Evolutionary conservation across 2,329 filamentous ascomycete species (phyloP), one percentile per base, ranked within the genome.

Genomic region (Colletotrichum sp.): DNA sequence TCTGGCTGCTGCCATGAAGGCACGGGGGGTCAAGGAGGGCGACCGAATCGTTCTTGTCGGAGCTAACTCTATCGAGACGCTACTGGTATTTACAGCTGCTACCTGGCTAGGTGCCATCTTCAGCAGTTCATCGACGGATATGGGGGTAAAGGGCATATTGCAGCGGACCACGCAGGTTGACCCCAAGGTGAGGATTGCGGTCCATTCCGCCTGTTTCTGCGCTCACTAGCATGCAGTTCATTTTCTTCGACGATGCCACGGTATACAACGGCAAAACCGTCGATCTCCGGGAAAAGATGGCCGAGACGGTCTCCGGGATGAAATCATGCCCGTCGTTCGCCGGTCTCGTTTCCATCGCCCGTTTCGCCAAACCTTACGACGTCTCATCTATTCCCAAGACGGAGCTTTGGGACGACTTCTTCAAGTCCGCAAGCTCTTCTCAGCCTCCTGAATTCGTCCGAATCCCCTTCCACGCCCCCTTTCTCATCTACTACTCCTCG

Each of bases 241-340:
- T 98, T n/a, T 97, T 98, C 81, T 92, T 96, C 81, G 95, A 98
- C 79, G 95, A 97, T 80, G 92, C 89, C 49, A 90, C 95, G 0
- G 85, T 96, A 4, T 98, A 98, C 79, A 96, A 96, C 79, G 94
- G 94, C 62, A 95, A 94, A 83, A 91, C 87, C 1, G 87, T 94
- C 28, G 94, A 97, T 80, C 86, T 98, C 52, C 88, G 93, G 6
- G 84, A 87, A 1, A 97, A 97, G 86, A 96, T 98, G 85, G 83
- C 84, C 30, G 90, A 93, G 49, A 89, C 95, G 21, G 88, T 93
- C 0, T 82, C 86, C 2, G 94, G 94, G 0, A 90, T 97, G 88
- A 85, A 87, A 32, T 88, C 82, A 0, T 90, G 93, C 64, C 71
- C 82, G 12, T 90, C 92, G 39, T 95, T 97, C 78, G 80, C 90